A percentile compares a stretch with the other conserved stretches of the same genome.
phyloP scores from a whole-genome alignment of 169 alveolate species.

The Plasmodium relictum region DNA sequence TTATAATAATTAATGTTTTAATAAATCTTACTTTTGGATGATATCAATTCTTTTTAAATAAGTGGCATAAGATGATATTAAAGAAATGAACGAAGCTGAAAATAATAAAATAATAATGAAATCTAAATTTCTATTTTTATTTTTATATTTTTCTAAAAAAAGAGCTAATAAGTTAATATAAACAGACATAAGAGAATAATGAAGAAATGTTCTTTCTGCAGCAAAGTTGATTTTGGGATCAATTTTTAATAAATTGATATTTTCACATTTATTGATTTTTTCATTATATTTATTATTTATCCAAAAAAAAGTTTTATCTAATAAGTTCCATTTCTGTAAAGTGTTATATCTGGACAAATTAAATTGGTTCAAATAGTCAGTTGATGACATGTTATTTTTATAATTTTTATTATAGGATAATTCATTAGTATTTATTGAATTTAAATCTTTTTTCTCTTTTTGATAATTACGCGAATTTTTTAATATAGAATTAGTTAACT shows the following conservation, averaged over 20 bases:
- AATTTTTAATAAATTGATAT: slow-evolving; percentile 76
- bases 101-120: slow-evolving; percentile 23
- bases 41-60: slow-evolving; percentile 47
- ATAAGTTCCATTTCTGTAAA: slow-evolving; percentile 16
- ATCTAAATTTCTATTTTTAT: slow-evolving; percentile 35
- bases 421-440: slow-evolving; percentile 7
- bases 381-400: not conserved
- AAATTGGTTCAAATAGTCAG: not conserved
- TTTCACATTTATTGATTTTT: slow-evolving; percentile 25
- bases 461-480: slow-evolving; percentile 4
- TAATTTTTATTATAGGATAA: not conserved
- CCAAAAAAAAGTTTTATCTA: slow-evolving; percentile 40
- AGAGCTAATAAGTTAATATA: slow-evolving; percentile 78
- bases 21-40: slow-evolving; percentile 26
- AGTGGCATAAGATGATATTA: slow-evolving; percentile 52
- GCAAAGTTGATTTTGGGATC: slow-evolving; percentile 89
- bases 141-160: slow-evolving; percentile 71
- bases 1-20: no score
- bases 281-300: slow-evolving; percentile 27
- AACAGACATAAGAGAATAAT: slow-evolving; percentile 82
- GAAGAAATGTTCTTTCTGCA: slow-evolving; percentile 86
- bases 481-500: slow-evolving; percentile 9
- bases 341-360: slow-evolving; percentile 2
- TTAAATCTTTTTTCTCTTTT: not conserved
- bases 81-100: slow-evolving; percentile 31